Conservation (phyloP, 2,329 filamentous ascomycete species). For the Neopestalotiopsis sp. region DNA sequence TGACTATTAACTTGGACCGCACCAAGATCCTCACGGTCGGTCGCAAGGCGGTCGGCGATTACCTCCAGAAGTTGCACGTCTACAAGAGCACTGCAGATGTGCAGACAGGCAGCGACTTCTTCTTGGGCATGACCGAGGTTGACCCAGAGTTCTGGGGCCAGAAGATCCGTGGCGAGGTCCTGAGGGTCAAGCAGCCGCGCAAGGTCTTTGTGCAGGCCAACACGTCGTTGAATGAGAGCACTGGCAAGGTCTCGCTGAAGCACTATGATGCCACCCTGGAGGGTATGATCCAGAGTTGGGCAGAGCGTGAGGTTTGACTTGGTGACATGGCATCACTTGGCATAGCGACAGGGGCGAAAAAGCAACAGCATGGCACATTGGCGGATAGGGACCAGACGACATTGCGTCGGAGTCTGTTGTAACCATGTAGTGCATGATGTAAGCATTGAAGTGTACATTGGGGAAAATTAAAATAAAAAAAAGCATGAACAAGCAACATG, state of each 20-base stretch:
- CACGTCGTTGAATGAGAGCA: conserved; percentile 72
- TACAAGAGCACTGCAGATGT: conserved; percentile 92
- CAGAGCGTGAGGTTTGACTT: conserved; percentile 58
- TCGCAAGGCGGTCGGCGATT: conserved; percentile 79
- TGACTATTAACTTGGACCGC: conserved; percentile 83
- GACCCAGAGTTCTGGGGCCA: conserved; percentile 82
- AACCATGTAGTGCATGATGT: not conserved
- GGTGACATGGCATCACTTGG: not conserved
- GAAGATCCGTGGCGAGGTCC: conserved; percentile 76
- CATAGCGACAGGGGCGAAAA: not conserved
- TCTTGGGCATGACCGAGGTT: conserved; percentile 82
- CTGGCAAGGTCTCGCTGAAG: conserved; percentile 75
- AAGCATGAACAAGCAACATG: not conserved
- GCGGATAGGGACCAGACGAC: too few relatives aligned
- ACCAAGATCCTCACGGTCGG: conserved; percentile 85
- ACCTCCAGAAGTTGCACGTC: conserved; percentile 89
- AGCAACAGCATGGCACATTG: not conserved
- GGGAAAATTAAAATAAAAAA: not conserved
- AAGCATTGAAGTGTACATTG: not conserved
- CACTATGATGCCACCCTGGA: conserved; percentile 84
- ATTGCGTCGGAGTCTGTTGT: not conserved
- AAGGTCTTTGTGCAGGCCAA: conserved; percentile 96
- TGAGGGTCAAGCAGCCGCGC: conserved; percentile 79
- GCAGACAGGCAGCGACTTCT: conserved; percentile 76
- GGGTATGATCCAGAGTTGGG: conserved; percentile 85